These are phyloP conservation scores for Straminergon stramineum DNA, from an alignment of 225 moss, liverwort and hornwort species.

Conservation along the genomic window DNA sequence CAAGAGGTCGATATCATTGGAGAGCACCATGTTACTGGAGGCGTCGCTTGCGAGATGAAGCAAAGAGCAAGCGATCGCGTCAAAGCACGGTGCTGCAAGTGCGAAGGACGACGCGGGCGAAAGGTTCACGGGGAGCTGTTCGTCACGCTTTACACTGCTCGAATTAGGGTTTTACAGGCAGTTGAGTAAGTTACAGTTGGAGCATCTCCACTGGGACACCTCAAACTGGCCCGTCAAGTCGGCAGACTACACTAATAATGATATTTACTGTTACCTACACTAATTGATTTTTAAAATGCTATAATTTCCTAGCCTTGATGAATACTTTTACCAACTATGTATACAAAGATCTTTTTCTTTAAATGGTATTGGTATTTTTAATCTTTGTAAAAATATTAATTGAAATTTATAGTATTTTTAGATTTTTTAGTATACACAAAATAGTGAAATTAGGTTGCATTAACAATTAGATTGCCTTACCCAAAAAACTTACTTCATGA, in stretches of 20 bases:
- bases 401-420: fast-evolving
- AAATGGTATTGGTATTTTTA: background rate
- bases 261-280: background rate
- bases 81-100: background rate
- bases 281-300: background rate
- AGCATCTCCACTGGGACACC: background rate
- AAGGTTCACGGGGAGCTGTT: fast-evolving
- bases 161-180: background rate
- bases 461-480: background rate
- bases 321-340: background rate
- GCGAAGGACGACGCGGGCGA: background rate
- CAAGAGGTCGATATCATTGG: slow-evolving; percentile 55
- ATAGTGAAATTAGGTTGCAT: background rate
- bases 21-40: slow-evolving; percentile 32
- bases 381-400: background rate
- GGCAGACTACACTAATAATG: background rate
- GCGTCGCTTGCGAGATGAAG: background rate
- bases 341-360: background rate
- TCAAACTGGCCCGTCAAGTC: background rate
- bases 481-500: too few relatives aligned
- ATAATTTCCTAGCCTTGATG: background rate
- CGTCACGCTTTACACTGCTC: background rate
- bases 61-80: background rate
- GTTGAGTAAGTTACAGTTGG: background rate
- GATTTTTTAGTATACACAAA: background rate